Evolutionary conservation across 2,329 filamentous ascomycete species (phyloP).

Genomic region (Colletotrichum horii): DNA sequence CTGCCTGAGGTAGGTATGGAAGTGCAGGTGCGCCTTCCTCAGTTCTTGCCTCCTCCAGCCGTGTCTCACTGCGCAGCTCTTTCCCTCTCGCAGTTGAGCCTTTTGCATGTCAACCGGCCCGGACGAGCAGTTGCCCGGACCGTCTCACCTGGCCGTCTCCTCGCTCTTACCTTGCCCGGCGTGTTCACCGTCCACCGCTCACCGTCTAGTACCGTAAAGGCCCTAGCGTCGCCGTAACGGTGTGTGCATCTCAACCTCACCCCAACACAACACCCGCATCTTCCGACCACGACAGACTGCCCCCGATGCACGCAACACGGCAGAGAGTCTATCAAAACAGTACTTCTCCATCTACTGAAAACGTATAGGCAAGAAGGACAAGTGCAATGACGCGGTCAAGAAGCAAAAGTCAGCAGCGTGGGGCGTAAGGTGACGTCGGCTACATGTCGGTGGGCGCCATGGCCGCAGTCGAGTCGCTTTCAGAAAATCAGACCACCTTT

Average conservation of each 20-base stretch:
- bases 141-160: neutral
- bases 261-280: neutral
- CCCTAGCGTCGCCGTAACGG: neutral
- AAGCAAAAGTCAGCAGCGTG: neutral
- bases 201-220: neutral
- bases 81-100: neutral
- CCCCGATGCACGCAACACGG: neutral
- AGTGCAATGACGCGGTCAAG: neutral
- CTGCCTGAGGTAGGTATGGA: neutral
- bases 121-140: neutral
- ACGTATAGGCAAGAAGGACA: neutral
- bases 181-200: neutral
- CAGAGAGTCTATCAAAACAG: neutral
- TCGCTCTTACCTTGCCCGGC: neutral
- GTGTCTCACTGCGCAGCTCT: neutral
- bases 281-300: neutral
- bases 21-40: neutral
- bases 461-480: constrained; percentile 2
- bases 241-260: neutral
- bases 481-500: constrained; percentile 20
- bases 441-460: neutral
- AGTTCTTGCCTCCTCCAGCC: neutral
- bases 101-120: neutral
- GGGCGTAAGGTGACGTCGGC: constrained; percentile 11
- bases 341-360: neutral